phyloP scores from a whole-genome alignment of 495 filamentous ascomycete genomes.

The Penicillium canariense region DNA sequence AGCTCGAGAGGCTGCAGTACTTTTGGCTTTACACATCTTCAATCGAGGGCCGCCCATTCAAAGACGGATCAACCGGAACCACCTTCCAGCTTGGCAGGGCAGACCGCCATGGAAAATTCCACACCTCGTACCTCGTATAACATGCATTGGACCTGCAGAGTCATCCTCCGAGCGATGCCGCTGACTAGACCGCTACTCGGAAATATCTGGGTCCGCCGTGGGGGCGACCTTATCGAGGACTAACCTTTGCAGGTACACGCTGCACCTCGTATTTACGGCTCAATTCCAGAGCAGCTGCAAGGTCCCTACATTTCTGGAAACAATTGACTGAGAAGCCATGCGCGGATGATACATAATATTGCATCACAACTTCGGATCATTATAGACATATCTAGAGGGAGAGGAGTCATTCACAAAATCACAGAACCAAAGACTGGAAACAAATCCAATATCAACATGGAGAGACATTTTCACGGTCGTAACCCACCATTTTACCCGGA shows the following conservation, averaged over 20 bases:
- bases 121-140: background rate
- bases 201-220: background rate
- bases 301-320: background rate
- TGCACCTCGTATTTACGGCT: background rate
- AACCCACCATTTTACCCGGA: background rate
- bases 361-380: background rate
- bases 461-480: background rate
- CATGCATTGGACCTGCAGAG: background rate
- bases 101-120: background rate
- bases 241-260: background rate
- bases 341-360: background rate
- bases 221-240: background rate
- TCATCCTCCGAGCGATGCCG: background rate
- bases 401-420: background rate
- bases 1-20: too few species aligned
- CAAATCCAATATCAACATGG: constrained; percentile 8
- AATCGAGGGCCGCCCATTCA: too few species aligned
- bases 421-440: background rate
- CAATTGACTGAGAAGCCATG: background rate
- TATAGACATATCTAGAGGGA: background rate
- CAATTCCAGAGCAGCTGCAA: background rate
- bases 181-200: background rate
- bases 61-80: background rate
- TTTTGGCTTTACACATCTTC: too few species aligned
- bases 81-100: background rate